Evolutionary conservation across 164 flowering plant genomes (phyloP).

Genomic region (Aristolochia fimbriata): DNA sequence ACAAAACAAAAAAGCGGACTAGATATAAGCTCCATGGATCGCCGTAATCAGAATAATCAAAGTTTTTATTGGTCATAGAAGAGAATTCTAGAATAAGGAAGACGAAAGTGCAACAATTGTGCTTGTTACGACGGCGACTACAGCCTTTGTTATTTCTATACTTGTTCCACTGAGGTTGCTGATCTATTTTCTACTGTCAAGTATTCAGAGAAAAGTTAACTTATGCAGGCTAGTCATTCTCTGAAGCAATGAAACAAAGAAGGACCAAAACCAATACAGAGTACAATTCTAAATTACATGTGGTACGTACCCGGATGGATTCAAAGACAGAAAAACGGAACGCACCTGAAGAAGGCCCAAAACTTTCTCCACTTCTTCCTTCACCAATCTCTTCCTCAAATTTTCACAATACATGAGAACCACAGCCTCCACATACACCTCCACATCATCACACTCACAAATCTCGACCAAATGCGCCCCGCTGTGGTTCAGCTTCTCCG

Average conservation of each 20-base stretch:
- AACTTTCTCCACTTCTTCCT: conserved; percentile 51
- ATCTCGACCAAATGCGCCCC: conserved; percentile 64
- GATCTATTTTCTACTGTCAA: no score
- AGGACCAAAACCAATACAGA: not conserved
- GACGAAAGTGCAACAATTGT: no score
- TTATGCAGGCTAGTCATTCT: not conserved
- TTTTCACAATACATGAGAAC: conserved; percentile 78
- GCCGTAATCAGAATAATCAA: no score
- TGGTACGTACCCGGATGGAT: not conserved
- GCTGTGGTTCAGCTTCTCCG: conserved; percentile 42
- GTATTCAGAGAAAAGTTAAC: not conserved
- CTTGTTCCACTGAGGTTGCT: no score
- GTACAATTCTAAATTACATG: not conserved
- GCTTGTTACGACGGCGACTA: no score
- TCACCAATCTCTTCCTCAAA: conserved; percentile 56
- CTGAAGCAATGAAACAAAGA: not conserved
- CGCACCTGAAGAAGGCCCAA: conserved; percentile 70
- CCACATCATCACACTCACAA: conserved; percentile 83
- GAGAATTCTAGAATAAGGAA: no score
- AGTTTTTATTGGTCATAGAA: no score
- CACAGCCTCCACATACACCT: conserved; percentile 72
- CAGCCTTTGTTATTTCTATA: no score
- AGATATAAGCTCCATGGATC: no score
- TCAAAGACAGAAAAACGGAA: not conserved
- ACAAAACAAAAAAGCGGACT: no score